A percentile compares a stretch with the other conserved stretches of the same genome.
These are phyloP conservation scores for Acacia pycnantha DNA, from an alignment of 331 rosid genomes.

Conservation along the genomic window DNA sequence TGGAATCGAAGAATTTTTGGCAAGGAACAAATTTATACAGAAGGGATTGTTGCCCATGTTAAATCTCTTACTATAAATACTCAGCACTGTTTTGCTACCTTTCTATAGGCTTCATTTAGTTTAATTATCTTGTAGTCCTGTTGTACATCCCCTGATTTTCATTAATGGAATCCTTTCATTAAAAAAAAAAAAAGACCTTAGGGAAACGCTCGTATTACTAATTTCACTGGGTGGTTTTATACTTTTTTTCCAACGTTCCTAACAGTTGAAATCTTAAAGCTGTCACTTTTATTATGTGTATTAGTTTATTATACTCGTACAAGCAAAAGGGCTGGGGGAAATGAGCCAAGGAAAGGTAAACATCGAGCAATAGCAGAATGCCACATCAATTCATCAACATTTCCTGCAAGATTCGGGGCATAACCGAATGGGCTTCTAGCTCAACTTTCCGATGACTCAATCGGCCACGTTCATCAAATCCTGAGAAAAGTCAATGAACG, in stretches of 20 bases:
- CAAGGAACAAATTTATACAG: no score
- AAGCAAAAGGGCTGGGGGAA: slow-evolving; percentile 33
- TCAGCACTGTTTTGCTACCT: no score
- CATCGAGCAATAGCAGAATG: slow-evolving; percentile 35
- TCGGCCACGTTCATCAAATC: slow-evolving; percentile 35
- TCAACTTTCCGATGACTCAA: slow-evolving; percentile 30
- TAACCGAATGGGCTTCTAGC: slow-evolving; percentile 27
- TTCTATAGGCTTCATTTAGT: no score
- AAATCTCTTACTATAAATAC: no score
- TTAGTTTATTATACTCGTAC: slow-evolving; percentile 9
- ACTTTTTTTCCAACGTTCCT: slow-evolving; percentile 29
- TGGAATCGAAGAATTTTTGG: no score
- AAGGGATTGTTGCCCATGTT: no score
- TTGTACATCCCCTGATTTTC: no score
- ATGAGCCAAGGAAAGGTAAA: slow-evolving; percentile 30
- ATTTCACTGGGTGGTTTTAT: slow-evolving; percentile 28
- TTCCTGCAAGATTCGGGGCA: slow-evolving; percentile 30
- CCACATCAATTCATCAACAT: slow-evolving; percentile 27
- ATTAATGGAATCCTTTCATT: no score
- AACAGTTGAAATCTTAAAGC: neutral
- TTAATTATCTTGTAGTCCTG: no score
- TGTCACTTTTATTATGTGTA: slow-evolving; percentile 26
- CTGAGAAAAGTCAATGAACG: slow-evolving; percentile 41
- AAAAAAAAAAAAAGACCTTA: neutral
- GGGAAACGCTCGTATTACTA: neutral